Percentiles rank a stretch among this genome's conserved stretches.
Conservation (phyloP, 148 eudicot species). For the Tetragonia tetragonoides region DNA sequence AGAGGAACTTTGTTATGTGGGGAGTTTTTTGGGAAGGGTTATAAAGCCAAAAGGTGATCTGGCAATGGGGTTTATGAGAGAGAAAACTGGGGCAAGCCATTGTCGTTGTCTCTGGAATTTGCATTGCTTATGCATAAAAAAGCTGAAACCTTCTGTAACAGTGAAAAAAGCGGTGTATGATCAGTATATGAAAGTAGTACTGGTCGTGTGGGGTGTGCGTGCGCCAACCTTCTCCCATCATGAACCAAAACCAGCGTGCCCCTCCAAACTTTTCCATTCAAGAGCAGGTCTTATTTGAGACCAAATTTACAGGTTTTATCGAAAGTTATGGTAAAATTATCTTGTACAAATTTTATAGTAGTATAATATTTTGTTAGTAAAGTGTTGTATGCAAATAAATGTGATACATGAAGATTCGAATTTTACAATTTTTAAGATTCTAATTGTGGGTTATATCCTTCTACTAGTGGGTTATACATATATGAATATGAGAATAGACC, state of each 20-base stretch:
- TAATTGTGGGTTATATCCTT: no score
- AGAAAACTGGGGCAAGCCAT: not conserved
- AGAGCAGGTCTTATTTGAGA: no score
- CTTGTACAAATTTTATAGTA: no score
- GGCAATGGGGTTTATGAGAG: not conserved
- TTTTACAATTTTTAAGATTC: no score
- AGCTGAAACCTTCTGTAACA: not conserved
- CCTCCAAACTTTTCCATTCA: not conserved
- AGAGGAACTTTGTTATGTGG: no score
- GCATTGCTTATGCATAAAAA: not conserved
- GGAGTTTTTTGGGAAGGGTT: not conserved
- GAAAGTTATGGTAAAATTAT: no score
- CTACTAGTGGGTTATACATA: no score
- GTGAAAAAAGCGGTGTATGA: not conserved
- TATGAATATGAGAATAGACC: no score
- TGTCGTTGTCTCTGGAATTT: slow-evolving; percentile 12
- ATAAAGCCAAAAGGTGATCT: not conserved
- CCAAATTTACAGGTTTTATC: no score
- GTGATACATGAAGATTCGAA: no score
- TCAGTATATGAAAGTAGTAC: not conserved
- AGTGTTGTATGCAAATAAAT: no score
- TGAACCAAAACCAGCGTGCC: not conserved
- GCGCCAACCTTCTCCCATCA: slow-evolving; percentile 4
- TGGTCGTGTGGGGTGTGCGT: not conserved
- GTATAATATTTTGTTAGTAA: no score